Percentiles rank a stretch among this genome's conserved stretches.
Conservation (phyloP, 1,284 basidiomycete species). For the Trichosporon asahii region DNA sequence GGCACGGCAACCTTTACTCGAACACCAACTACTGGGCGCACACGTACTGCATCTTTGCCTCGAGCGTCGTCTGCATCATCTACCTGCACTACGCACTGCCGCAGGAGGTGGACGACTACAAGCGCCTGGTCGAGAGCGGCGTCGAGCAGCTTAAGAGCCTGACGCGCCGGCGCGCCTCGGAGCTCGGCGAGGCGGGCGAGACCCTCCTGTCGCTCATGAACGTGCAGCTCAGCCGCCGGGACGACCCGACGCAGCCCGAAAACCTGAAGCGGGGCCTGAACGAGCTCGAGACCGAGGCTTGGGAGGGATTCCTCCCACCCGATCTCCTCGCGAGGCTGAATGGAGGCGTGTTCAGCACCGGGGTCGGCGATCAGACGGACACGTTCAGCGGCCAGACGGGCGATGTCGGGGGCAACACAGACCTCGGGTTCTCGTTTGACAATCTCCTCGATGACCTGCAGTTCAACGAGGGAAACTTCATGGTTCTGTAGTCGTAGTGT, state of each 20-base stretch:
- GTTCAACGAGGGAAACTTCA: conserved; percentile 24
- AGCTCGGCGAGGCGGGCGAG: conserved; percentile 25
- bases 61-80: conserved; percentile 23
- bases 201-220: conserved; percentile 22
- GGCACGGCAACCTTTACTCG: conserved; percentile 8
- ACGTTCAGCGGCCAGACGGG: neutral
- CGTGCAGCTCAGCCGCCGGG: conserved; percentile 22
- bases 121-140: conserved; percentile 16
- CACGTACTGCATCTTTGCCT: conserved; percentile 25
- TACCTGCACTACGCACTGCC: conserved; percentile 25
- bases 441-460: conserved; percentile 23
- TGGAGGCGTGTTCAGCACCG: conserved; percentile 9
- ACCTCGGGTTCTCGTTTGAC: conserved; percentile 15
- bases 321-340: conserved; percentile 21
- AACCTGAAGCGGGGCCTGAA: conserved; percentile 17
- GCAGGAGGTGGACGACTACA: conserved; percentile 24
- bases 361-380: neutral
- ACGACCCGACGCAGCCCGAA: conserved; percentile 6
- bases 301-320: conserved; percentile 26
- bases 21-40: conserved; percentile 26
- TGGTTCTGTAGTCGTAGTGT: conserved; percentile 15
- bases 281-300: conserved; percentile 18
- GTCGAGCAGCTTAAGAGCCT: conserved; percentile 21
- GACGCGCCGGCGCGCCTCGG: conserved; percentile 17
- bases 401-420: neutral